Base-by-base conservation (phyloP, 2,329 filamentous ascomycete genomes). In the Aspergillus viridinutans region DNA sequence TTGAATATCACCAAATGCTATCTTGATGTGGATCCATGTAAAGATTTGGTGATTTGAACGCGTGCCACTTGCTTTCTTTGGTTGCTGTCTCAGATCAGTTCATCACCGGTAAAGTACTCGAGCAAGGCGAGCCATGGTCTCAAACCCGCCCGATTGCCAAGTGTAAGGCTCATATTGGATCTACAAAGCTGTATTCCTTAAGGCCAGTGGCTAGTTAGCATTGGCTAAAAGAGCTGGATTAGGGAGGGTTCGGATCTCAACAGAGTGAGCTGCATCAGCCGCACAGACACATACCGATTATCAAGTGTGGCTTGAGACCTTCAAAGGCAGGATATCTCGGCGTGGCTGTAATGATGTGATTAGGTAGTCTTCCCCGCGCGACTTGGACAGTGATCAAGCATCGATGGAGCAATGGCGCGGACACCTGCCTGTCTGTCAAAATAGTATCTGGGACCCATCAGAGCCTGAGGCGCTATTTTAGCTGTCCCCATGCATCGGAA, bases 21-120 rank as follows among this genome's bases (percentile, higher is more conserved):
- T 57, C 23, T 73, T 55, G 67, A 72, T 53, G 54, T 67, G 25
- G 70, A 72, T 53, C 61, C 63, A 28, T 57, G 64, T 38, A 59
- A 43, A 45, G 63, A 65, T 56, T 52, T 71, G 28, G 52, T 52
- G 20, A 43, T 52, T 52, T 63, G 32, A 38, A 17, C 32, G 6
- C 5, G 14, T 3, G 32, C 5, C 32, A 35, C 14, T 35, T 6
- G 32, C 32, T 38, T 38, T 17, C 32, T 38, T 38, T 38, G 32
- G 32, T 35, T 38, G 32, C 32, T 38, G 14, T 17, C 14, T 38
- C 32, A 7, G 2, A 17, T 17, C 14, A 17, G 14, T 38, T 17
- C 32, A 35, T 17, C 14, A 35, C 32, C 1, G 32, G 14, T 29
- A 12, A 29, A 29, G 28, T 38, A n/a, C 14, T 7, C 1, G 14